Evolutionary conservation across 2,329 filamentous ascomycete species (phyloP).

Genomic region (Fusarium euwallaceae): DNA sequence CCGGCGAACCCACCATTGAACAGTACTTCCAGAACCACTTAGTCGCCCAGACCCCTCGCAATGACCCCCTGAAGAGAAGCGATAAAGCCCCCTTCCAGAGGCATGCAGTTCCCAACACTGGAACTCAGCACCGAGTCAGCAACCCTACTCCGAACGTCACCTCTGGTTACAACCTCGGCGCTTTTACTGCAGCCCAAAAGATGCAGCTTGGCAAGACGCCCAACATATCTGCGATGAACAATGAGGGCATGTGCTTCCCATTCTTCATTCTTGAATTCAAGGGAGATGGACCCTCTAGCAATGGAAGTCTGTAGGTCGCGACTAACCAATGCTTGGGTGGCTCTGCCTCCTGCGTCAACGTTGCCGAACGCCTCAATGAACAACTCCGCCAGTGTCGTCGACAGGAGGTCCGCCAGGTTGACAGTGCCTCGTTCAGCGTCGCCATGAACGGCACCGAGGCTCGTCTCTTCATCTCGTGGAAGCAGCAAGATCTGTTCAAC

Average conservation of each 20-base stretch:
- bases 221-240: background rate
- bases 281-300: slow-evolving; percentile 40
- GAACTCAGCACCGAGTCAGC: slow-evolving; percentile 16
- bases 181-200: background rate
- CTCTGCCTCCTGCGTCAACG: slow-evolving; percentile 51
- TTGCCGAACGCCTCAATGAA: slow-evolving; percentile 48
- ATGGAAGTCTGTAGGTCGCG: slow-evolving; percentile 50
- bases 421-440: background rate
- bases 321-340: slow-evolving; percentile 54
- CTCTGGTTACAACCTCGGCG: slow-evolving; percentile 14
- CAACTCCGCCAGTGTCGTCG: slow-evolving; percentile 32
- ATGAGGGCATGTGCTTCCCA: slow-evolving; percentile 1
- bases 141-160: slow-evolving; percentile 20
- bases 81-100: slow-evolving; percentile 1
- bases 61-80: background rate
- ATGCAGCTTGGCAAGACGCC: slow-evolving; percentile 4
- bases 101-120: slow-evolving; percentile 12
- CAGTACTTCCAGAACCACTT: background rate
- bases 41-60: background rate
- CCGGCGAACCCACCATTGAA: slow-evolving; percentile 1
- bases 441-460: slow-evolving; percentile 44
- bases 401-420: slow-evolving; percentile 47
- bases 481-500: slow-evolving; percentile 48
- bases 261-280: slow-evolving; percentile 38
- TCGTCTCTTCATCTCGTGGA: slow-evolving; percentile 53